Base-by-base conservation (phyloP, 2,329 filamentous ascomycete genomes). In the Trichoderma arundinaceum region DNA sequence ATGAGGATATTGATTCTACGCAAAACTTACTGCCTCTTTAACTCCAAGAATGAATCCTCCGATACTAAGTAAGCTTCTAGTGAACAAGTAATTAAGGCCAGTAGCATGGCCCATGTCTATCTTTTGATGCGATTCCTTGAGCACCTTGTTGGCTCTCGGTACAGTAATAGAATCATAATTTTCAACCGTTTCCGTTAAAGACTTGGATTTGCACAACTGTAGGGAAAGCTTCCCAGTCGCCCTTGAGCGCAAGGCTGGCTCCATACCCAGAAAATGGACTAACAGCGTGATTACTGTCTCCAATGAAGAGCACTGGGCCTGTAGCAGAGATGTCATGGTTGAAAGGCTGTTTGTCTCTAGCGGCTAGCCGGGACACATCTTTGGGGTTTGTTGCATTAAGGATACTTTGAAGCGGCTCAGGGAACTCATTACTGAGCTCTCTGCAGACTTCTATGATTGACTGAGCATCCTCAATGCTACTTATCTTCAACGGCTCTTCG, bases 261-360 rank as follows among this genome's bases (percentile, higher is more conserved):
- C 81, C 81, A 66, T 79, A 80, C 5, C 80, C 79, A 1, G 79
- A 78, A 71, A 81, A 83, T 0, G 79, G 77, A 46, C 74, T 80
- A 13, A 81, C 77, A 4, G 78, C 79, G 68, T 82, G 80, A 68
- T 83, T 82, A 59, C 75, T 74, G 66, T 83, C 80, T 9, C 81
- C 80, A 17, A 82, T 76, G 61, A 80, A 82, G 19, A 82, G 68
- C 19, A 80, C 71, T 13, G 41, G 54, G 2, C 72, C 67, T 3
- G 22, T 28, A 17, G 58, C 43, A 6, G 63, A 48, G 0, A 33
- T 22, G 1, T 58, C 44, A 22, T 73, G 70, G 62, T 81, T 17
- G 61, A 83, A 80, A 1, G 79, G 77, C 57, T 73, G 67, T 68
- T 81, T 81, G 64, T 82, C 80, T 69, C 72, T 75, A 3, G 77